Percentiles rank a stretch among this genome's conserved stretches.
Evolutionary conservation across 1,139 yeast species (phyloP).

Genomic region (Saccharomyces hybrid): DNA sequence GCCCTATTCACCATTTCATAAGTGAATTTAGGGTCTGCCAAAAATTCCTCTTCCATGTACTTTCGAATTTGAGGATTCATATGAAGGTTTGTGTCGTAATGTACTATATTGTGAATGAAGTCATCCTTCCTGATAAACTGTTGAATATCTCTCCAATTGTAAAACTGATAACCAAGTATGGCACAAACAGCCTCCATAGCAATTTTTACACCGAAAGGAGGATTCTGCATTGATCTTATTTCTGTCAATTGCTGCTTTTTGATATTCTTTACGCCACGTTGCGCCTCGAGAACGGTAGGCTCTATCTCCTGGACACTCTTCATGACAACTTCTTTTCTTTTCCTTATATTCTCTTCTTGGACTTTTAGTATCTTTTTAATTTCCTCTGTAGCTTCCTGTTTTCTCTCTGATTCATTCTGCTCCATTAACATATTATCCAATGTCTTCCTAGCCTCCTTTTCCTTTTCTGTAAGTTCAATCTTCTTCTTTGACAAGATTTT

Average conservation of each 20-base stretch:
- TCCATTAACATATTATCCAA: constrained; percentile 73
- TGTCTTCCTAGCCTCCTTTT: constrained; percentile 62
- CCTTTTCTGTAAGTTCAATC: constrained; percentile 45
- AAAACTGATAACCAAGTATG: constrained; percentile 63
- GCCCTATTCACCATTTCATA: constrained; percentile 78
- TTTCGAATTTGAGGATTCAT: constrained; percentile 47
- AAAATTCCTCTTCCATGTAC: constrained; percentile 52
- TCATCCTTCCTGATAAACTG: constrained; percentile 76
- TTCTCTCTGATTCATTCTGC: constrained; percentile 89
- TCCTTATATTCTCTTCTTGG: constrained; percentile 57
- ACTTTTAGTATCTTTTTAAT: constrained; percentile 62
- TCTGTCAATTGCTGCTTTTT: constrained; percentile 90
- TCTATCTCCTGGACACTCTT: constrained; percentile 66
- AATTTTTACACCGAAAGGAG: constrained; percentile 81
- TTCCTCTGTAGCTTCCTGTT: constrained; percentile 74
- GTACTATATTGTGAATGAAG: constrained; percentile 75
- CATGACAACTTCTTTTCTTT: constrained; percentile 50
- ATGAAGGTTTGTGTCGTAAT: constrained; percentile 57
- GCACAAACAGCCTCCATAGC: constrained; percentile 86
- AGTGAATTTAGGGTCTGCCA: constrained; percentile 57
- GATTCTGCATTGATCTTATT: constrained; percentile 79
- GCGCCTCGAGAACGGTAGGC: constrained; percentile 80
- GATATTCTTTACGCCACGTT: constrained; percentile 78
- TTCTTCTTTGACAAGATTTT: constrained; percentile 49
- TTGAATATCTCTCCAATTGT: constrained; percentile 79